These are phyloP conservation scores for Gnomoniopsis smithogilvyi DNA, from an alignment of 2,329 filamentous ascomycete species.

Conservation along the genomic window DNA sequence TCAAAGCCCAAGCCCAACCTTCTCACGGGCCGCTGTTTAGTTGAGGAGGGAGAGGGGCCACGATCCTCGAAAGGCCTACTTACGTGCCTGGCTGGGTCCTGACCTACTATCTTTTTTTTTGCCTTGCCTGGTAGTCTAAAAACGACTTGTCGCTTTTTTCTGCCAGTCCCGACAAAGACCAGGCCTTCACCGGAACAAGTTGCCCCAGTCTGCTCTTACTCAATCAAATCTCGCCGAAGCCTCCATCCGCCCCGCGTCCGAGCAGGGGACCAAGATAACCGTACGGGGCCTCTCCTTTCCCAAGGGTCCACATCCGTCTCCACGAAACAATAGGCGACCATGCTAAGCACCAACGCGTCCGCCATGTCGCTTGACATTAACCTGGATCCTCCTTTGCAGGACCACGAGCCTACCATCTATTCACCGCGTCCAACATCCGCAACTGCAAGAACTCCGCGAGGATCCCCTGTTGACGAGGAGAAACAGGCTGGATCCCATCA, in stretches of 20 bases:
- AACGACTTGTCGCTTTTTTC: conserved; percentile 2
- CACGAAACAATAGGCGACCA: conserved; percentile 35
- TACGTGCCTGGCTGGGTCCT: background rate
- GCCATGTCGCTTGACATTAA: conserved; percentile 18
- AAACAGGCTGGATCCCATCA: background rate
- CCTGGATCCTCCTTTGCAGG: conserved; percentile 22
- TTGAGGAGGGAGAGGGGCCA: background rate
- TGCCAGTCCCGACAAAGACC: background rate
- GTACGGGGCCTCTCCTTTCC: conserved; percentile 21
- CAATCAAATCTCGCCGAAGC: conserved; percentile 16
- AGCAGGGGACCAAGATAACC: conserved; percentile 14
- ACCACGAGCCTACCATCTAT: conserved; percentile 16
- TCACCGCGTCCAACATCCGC: conserved; percentile 12
- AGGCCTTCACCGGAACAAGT: background rate
- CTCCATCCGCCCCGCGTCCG: background rate
- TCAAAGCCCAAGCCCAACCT: background rate
- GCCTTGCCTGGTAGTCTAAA: background rate
- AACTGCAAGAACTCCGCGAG: conserved; percentile 1
- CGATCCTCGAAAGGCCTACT: background rate
- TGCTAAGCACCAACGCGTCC: conserved; percentile 32
- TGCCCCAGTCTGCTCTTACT: conserved; percentile 12
- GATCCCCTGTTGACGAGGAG: conserved; percentile 5
- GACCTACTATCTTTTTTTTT: no score
- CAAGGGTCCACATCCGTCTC: conserved; percentile 18
- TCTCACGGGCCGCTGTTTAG: background rate